Percentiles rank a stretch among this genome's conserved stretches.
Conservation (phyloP, 768 basidiomycete genomes). For the Lactarius sp. region DNA sequence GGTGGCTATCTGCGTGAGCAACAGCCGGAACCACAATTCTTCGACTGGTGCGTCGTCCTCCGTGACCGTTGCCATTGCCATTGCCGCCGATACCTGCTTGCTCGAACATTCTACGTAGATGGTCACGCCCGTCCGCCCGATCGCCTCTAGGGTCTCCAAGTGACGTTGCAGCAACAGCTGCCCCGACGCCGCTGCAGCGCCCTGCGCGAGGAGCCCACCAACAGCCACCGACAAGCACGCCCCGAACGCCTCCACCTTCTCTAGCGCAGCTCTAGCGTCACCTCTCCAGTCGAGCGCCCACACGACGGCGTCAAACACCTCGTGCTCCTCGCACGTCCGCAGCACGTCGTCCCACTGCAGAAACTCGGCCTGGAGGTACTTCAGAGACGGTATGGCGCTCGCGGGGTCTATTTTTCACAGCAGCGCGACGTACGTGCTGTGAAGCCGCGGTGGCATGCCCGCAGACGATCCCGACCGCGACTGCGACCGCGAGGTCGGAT, state of each 20-base stretch:
- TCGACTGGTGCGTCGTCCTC: constrained; percentile 50
- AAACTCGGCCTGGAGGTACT: constrained; percentile 45
- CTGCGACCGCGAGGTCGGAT: background rate
- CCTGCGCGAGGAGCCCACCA: constrained; percentile 34
- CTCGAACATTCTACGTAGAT: constrained; percentile 67
- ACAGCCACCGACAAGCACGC: constrained; percentile 45
- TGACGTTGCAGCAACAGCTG: constrained; percentile 30
- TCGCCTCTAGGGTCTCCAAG: constrained; percentile 49
- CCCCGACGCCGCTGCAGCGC: background rate
- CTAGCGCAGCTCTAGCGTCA: constrained; percentile 64
- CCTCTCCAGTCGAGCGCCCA: constrained; percentile 73
- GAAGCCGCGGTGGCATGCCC: constrained; percentile 47
- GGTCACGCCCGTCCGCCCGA: constrained; percentile 56
- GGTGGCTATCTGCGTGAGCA: constrained; percentile 74
- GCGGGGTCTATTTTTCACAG: constrained; percentile 68
- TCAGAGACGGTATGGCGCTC: constrained; percentile 57
- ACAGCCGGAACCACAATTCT: constrained; percentile 85
- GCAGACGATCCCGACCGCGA: constrained; percentile 35
- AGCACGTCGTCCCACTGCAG: constrained; percentile 57
- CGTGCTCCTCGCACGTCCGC: constrained; percentile 59
- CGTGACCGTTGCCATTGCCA: constrained; percentile 5
- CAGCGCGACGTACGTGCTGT: constrained; percentile 62
- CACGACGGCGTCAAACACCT: constrained; percentile 68
- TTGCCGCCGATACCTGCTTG: constrained; percentile 26
- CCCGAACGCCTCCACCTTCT: constrained; percentile 58